Evolutionary conservation across 2,329 filamentous ascomycete genomes (phyloP).

Genomic region (Myriosclerotinia duriaeana): DNA sequence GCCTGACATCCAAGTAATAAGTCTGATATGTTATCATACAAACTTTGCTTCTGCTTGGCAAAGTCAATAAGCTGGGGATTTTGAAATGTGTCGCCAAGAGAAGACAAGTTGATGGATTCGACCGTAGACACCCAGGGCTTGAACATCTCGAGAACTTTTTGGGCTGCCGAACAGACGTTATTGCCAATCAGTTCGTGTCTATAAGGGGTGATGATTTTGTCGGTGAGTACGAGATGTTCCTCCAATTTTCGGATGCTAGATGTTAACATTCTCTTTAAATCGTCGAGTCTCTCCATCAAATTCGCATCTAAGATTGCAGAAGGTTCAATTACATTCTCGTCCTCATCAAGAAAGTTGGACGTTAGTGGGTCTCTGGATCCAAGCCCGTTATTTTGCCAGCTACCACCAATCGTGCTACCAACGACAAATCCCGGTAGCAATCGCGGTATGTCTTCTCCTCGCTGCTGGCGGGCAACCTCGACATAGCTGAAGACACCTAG

Average conservation of each 20-base stretch:
- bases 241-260: conserved; percentile 84
- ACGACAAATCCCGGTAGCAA: conserved; percentile 90
- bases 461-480: conserved; percentile 88
- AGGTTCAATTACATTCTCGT: conserved; percentile 70
- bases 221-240: conserved; percentile 72
- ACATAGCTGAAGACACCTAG: conserved; percentile 95
- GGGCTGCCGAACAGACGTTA: conserved; percentile 73
- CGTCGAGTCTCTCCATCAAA: conserved; percentile 79
- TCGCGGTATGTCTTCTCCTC: conserved; percentile 90
- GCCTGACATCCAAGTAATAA: conserved; percentile 84
- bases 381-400: conserved; percentile 75
- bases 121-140: conserved; percentile 86
- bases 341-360: conserved; percentile 83
- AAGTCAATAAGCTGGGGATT: conserved; percentile 87
- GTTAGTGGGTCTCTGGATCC: conserved; percentile 68
- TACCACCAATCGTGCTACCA: conserved; percentile 78
- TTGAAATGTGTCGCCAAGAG: conserved; percentile 74
- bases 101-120: conserved; percentile 86
- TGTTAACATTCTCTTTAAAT: conserved; percentile 81
- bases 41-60: conserved; percentile 82
- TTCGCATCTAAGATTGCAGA: conserved; percentile 71
- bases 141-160: conserved; percentile 82
- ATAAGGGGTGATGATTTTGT: conserved; percentile 77
- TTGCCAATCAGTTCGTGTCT: conserved; percentile 80
- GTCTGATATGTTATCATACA: conserved; percentile 92